Evolutionary conservation across 202 grass and related monocot species (phyloP).

Genomic region (Tripidium arundinaceum): DNA sequence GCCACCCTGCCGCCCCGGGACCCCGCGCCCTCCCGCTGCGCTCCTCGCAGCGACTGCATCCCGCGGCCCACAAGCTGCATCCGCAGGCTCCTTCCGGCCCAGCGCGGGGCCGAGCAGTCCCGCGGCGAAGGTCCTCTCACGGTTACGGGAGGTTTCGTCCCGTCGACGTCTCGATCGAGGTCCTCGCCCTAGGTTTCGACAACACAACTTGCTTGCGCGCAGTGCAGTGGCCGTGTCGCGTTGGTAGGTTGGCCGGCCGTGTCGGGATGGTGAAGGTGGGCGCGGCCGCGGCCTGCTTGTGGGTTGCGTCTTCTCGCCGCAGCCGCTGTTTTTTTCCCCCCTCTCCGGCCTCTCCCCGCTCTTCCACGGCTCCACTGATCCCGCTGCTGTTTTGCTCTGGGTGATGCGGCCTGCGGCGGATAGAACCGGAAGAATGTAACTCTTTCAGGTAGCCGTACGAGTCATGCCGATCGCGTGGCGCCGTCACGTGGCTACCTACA

Average conservation of each 20-base stretch:
- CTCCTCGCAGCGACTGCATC: constrained; percentile 22
- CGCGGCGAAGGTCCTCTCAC: background rate
- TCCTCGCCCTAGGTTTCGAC: background rate
- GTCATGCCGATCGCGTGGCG: background rate
- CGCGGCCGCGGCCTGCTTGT: background rate
- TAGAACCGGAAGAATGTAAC: background rate
- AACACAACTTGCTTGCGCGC: background rate
- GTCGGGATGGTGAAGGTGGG: background rate
- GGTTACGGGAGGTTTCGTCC: background rate
- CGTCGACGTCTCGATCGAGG: background rate
- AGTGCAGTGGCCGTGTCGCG: background rate
- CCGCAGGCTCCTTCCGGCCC: background rate
- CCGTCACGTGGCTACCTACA: background rate
- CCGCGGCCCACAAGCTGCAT: background rate
- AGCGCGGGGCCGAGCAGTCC: no score
- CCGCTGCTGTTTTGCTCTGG: background rate
- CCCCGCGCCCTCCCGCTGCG: background rate
- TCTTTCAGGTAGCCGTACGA: background rate
- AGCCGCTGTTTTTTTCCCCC: background rate
- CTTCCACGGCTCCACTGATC: background rate
- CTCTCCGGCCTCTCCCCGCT: background rate
- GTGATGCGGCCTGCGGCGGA: background rate
- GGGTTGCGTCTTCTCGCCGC: background rate
- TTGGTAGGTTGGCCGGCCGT: background rate
- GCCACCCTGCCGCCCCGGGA: background rate